Percentiles rank a stretch among this genome's conserved stretches.
These are phyloP conservation scores for Parastagonospora avenae DNA, from an alignment of 2,329 filamentous ascomycete genomes.

Conservation along the genomic window DNA sequence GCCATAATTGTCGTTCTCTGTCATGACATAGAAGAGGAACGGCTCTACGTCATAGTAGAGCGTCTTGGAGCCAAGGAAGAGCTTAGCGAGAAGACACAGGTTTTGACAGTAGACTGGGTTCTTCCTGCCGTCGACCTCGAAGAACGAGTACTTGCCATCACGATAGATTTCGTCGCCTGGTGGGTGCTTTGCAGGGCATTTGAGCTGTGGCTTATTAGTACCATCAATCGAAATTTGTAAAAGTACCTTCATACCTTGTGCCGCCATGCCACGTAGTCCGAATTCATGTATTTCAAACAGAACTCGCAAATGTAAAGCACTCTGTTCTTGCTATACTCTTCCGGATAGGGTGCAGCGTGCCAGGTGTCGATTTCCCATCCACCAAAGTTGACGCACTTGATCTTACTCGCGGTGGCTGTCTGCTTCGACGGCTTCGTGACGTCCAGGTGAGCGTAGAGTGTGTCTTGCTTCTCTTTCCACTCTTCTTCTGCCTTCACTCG, in stretches of 20 bases:
- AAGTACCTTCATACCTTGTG: slow-evolving; percentile 69
- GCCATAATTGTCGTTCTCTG: slow-evolving; percentile 86
- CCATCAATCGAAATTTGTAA: not conserved
- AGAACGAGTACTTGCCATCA: slow-evolving; percentile 87
- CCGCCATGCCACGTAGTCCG: slow-evolving; percentile 95
- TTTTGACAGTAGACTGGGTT: slow-evolving; percentile 99
- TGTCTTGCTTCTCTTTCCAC: slow-evolving; percentile 73
- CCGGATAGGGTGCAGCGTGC: slow-evolving; percentile 97
- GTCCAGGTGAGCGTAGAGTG: slow-evolving; percentile 68
- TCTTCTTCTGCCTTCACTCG: slow-evolving; percentile 90
- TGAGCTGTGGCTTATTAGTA: slow-evolving; percentile 54
- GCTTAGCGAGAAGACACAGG: slow-evolving; percentile 89
- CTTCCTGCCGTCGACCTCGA: slow-evolving; percentile 95
- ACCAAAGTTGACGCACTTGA: slow-evolving; percentile 98
- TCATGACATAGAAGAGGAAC: slow-evolving; percentile 96
- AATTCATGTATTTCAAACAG: slow-evolving; percentile 99
- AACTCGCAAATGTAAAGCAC: slow-evolving; percentile 99
- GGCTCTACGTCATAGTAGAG: slow-evolving; percentile 98
- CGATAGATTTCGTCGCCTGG: slow-evolving; percentile 98
- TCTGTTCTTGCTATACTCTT: slow-evolving; percentile 95
- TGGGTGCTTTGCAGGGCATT: slow-evolving; percentile 94
- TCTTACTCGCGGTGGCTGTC: slow-evolving; percentile 88
- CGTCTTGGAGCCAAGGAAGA: slow-evolving; percentile 98
- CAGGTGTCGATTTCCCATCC: slow-evolving; percentile 98
- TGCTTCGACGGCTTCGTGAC: slow-evolving; percentile 65